Conservation (phyloP, 805 yeast genomes). For the Sungouiozyma intestinalis region DNA sequence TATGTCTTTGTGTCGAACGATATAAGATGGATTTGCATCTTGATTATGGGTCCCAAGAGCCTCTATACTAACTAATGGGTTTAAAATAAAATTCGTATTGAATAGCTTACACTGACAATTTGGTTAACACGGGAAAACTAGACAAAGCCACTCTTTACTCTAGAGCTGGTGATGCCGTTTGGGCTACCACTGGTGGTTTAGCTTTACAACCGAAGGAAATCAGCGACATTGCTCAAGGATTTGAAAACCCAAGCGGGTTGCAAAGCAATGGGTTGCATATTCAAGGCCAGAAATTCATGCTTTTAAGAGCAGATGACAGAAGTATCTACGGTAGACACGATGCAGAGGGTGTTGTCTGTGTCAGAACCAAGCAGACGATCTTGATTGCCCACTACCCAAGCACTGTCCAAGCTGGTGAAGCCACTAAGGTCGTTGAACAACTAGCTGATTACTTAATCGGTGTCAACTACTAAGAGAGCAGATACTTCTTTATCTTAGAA, state of each 20-base stretch:
- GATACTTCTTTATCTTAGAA: background rate
- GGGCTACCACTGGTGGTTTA: constrained; percentile 79
- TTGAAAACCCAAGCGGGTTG: constrained; percentile 63
- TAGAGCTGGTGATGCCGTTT: constrained; percentile 84
- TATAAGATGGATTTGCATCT: background rate
- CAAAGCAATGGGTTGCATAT: constrained; percentile 83
- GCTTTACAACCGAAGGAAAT: constrained; percentile 61
- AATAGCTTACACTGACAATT: constrained; percentile 88
- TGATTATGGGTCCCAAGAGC: too few species aligned
- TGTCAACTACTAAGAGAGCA: constrained; percentile 53
- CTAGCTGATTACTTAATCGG: constrained; percentile 90
- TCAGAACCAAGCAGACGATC: constrained; percentile 88
- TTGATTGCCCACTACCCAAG: constrained; percentile 90
- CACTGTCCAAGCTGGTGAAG: constrained; percentile 88
- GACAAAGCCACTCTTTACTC: constrained; percentile 92
- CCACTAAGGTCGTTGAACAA: constrained; percentile 88
- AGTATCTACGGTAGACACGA: constrained; percentile 89
- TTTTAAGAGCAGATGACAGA: constrained; percentile 82
- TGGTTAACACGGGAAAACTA: constrained; percentile 74
- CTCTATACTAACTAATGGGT: constrained; percentile 1
- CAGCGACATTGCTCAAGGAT: constrained; percentile 64
- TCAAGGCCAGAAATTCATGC: constrained; percentile 77
- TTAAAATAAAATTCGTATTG: too few species aligned
- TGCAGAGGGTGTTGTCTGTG: constrained; percentile 80
- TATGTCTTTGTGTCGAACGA: constrained; percentile 25